Base-by-base conservation (phyloP, 2,329 filamentous ascomycete species). In the Epichloe uncinata region DNA sequence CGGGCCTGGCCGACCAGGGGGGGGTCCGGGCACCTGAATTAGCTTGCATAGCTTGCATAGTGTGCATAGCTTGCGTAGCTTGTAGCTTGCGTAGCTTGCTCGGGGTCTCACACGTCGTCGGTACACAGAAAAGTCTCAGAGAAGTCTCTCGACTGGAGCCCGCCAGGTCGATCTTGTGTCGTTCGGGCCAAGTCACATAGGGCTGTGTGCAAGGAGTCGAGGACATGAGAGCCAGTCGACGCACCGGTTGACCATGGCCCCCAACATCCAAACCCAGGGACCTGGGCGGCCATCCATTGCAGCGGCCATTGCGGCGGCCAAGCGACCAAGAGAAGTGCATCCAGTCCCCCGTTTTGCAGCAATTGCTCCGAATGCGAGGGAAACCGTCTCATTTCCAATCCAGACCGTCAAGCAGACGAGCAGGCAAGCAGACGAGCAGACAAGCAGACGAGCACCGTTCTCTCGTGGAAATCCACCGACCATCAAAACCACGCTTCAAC, bases 11-110 rank as follows among this genome's bases (percentile, higher is more conserved):
- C 38, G 46, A 11, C 22, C 26, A 30, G 41, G 20, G 16, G 38
- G 43, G 16, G 43, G 43, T n/a, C n/a, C n/a, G n/a, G 22, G 42
- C 18, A 45, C 47, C 50, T 34, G 44, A 52, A 52, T n/a, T n/a
- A n/a, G n/a, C n/a, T n/a, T n/a, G n/a, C n/a, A 52, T 50, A 52
- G 50, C 50, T 52, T 47, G 50, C 47, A 7, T 26, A 26, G 6
- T 2, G 4, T 22, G 22, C 6, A 2, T n/a, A n/a, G n/a, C n/a
- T n/a, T n/a, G n/a, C n/a, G n/a, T n/a, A n/a, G n/a, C n/a, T n/a
- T n/a, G n/a, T n/a, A n/a, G n/a, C n/a, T n/a, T n/a, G n/a, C n/a
- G n/a, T n/a, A 52, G 50, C 50, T 52, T 47, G 47, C 45, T 49
- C 45, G 18, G n/a, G n/a, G 38, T 42, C 40, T 37, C 20, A 34